Percentiles rank a stretch among this genome's conserved stretches.
These are phyloP conservation scores for Lablab purpureus DNA, from an alignment of 306 rosid species.

Conservation along the genomic window DNA sequence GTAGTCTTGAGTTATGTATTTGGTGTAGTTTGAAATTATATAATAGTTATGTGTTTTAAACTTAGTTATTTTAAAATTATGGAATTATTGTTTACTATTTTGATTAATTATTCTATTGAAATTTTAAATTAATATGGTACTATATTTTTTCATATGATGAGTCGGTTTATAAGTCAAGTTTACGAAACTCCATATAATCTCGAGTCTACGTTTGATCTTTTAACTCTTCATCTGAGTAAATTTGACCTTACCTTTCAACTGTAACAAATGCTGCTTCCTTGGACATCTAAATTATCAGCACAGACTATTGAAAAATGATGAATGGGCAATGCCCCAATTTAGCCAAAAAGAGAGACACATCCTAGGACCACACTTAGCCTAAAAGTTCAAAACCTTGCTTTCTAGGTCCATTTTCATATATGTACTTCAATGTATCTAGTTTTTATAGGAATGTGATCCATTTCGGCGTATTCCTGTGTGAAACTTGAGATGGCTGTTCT, in stretches of 20 bases:
- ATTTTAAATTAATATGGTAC: too few species aligned
- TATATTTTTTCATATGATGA: too few species aligned
- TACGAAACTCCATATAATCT: too few species aligned
- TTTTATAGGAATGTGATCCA: not conserved
- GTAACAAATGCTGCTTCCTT: not conserved
- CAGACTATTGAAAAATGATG: not conserved
- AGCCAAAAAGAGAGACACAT: not conserved
- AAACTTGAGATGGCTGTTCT: slow-evolving; percentile 9
- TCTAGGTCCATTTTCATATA: slow-evolving; percentile 2
- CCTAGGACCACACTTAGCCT: not conserved
- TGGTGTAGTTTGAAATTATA: too few species aligned
- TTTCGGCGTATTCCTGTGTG: not conserved
- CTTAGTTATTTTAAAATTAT: too few species aligned
- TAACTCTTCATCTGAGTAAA: not conserved
- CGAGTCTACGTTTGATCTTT: too few species aligned
- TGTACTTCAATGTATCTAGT: slow-evolving; percentile 12
- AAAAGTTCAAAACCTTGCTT: not conserved
- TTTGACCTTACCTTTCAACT: not conserved
- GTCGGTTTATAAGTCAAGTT: too few species aligned
- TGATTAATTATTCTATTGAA: too few species aligned
- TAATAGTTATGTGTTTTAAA: too few species aligned
- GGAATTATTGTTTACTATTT: too few species aligned
- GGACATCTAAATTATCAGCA: slow-evolving; percentile 10
- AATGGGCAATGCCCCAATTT: not conserved
- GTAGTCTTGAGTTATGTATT: too few species aligned